Conservation (phyloP, 2,329 filamentous ascomycete species). For the Fusarium sp. region DNA sequence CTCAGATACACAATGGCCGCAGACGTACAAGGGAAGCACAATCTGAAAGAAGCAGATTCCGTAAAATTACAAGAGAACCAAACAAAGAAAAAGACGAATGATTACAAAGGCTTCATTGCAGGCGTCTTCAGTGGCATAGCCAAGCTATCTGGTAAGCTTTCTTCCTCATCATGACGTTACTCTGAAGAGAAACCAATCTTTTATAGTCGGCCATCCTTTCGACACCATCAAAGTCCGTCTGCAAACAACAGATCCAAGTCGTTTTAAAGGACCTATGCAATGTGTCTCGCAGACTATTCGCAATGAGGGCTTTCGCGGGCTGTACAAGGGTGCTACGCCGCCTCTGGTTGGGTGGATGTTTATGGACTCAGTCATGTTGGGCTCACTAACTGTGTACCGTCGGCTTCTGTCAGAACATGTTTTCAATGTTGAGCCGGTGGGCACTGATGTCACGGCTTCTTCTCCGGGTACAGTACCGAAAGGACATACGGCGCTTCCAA, state of each 20-base stretch:
- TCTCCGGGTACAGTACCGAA: slow-evolving; percentile 18
- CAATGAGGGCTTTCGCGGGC: slow-evolving; percentile 83
- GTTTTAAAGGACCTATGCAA: slow-evolving; percentile 87
- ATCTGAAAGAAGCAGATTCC: background rate
- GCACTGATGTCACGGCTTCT: slow-evolving; percentile 26
- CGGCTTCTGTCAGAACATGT: slow-evolving; percentile 83
- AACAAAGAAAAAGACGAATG: slow-evolving; percentile 23
- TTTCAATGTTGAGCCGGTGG: slow-evolving; percentile 65
- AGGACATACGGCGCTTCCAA: slow-evolving; percentile 66
- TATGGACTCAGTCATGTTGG: slow-evolving; percentile 93
- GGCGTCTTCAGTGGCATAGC: slow-evolving; percentile 96
- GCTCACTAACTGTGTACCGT: slow-evolving; percentile 90
- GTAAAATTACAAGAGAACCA: slow-evolving; percentile 9
- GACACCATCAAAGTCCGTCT: slow-evolving; percentile 97
- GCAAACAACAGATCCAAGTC: slow-evolving; percentile 81
- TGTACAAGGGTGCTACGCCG: slow-evolving; percentile 95
- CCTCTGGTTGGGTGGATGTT: slow-evolving; percentile 98
- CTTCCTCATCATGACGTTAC: background rate
- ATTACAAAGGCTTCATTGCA: slow-evolving; percentile 96
- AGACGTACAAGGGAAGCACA: slow-evolving; percentile 29
- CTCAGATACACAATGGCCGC: slow-evolving; percentile 36
- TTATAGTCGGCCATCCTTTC: slow-evolving; percentile 76
- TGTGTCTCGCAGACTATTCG: slow-evolving; percentile 86
- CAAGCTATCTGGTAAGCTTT: slow-evolving; percentile 78
- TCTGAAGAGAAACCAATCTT: slow-evolving; percentile 8